Base-by-base conservation (phyloP, 169 alveolate genomes). In the Cryptosporidium tyzzeri region DNA sequence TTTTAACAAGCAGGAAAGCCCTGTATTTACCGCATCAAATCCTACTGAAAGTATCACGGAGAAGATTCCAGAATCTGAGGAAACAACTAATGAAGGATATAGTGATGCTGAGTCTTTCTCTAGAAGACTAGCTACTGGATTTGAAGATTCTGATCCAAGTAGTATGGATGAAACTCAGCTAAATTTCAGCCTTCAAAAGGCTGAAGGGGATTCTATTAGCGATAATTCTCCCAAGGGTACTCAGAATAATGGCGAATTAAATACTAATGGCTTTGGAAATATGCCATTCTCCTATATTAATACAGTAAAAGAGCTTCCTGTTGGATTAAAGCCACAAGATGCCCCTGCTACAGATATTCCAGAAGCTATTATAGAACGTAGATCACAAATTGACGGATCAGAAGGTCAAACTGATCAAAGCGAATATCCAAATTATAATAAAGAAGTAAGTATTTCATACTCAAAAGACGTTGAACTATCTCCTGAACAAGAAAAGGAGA, bases 261-360 rank as follows among this genome's bases (percentile, higher is more conserved):
- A 55, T 16, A 5, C 14, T 39, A 50, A 69, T 39, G 33, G 80
- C 35, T 70, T 70, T 70, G 68, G 69, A 26, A 31, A 51, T 16
- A 16, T 41, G 31, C 86, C 86, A 12, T 73, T 73, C 70, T 73
- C 86, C 3, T 73, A 73, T 55, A 73, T 73, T 73, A 73, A 73
- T 37, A 33, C 58, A 7, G 51, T 71, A 2, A 71, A 51, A 14
- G 70, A 55, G 37, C 68, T 73, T n/a, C 71, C 71, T 31, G 26
- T 33, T 14, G 71, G 71, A 65, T 26, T 65, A 10, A 65, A 65
- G 9, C 44, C 71, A 3, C 71, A 65, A 29, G 71, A 65, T 33
- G 50, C 18, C 1, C 71, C 71, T 1, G 18, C 4, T n/a, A 37
- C 51, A 2, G 51, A 33, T 12, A 35, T 37, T 33, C 71, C 71